Conservation (phyloP, 2,329 filamentous ascomycete species). For the Akanthomyces muscarius region DNA sequence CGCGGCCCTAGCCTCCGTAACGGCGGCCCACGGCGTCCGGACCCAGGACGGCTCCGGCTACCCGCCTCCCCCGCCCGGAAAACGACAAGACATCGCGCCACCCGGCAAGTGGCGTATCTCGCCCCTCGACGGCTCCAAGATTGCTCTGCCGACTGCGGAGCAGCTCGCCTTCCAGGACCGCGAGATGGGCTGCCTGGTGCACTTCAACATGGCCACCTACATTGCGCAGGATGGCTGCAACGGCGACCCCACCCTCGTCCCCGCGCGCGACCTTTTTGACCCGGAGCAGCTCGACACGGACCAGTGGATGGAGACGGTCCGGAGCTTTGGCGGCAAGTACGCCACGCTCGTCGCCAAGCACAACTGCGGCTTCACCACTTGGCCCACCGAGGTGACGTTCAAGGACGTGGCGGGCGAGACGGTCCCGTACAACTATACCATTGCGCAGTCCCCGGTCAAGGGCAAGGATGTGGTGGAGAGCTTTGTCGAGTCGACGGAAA, state of each 20-base stretch:
- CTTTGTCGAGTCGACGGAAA: conserved; percentile 25
- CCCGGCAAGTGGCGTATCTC: conserved; percentile 21
- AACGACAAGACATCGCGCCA: not conserved
- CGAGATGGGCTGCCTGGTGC: conserved; percentile 26
- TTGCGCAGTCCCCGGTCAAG: conserved; percentile 25
- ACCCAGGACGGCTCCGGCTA: not conserved
- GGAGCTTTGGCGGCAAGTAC: conserved; percentile 26
- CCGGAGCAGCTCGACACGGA: conserved; percentile 25
- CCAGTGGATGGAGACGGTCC: conserved; percentile 28
- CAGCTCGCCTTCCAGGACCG: conserved; percentile 26
- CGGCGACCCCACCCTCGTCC: conserved; percentile 24
- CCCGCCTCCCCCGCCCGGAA: too few relatives aligned
- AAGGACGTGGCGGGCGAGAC: conserved; percentile 23
- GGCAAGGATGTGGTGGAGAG: conserved; percentile 25
- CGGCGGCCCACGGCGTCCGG: not conserved
- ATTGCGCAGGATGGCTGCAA: conserved; percentile 27
- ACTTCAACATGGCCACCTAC: conserved; percentile 27
- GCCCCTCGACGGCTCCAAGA: conserved; percentile 25
- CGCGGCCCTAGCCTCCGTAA: not conserved
- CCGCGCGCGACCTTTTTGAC: conserved; percentile 22
- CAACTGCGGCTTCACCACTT: conserved; percentile 29
- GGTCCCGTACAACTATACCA: conserved; percentile 27
- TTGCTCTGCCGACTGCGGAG: conserved; percentile 25
- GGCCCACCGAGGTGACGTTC: conserved; percentile 28
- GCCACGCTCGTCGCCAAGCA: conserved; percentile 30